Base-by-base conservation (phyloP, 1,139 yeast genomes). In the Blastobotrys ciferrii region DNA sequence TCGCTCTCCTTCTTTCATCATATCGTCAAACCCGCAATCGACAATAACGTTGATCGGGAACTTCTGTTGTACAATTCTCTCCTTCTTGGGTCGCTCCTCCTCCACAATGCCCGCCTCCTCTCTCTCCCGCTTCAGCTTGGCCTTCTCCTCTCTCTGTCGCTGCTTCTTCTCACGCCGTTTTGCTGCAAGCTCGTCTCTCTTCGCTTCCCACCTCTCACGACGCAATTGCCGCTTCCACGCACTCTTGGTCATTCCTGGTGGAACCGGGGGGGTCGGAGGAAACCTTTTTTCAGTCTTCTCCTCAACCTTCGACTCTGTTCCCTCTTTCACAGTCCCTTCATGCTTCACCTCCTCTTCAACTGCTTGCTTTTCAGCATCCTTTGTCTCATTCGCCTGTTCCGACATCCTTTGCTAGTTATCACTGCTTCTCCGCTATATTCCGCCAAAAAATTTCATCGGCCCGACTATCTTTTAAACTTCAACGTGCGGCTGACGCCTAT, bases 1-100 rank as follows among this genome's bases (percentile, higher is more conserved):
- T 42, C 86, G 78, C 62, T 92, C 98, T 49, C 61, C 64, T 75
- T 81, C 85, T 45, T 76, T 80, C 98, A 92, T 92, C 60, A 86
- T 67, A 39, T 87, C 89, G 62, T 92, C 98, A 65, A 92, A 92
- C 19, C 77, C 87, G 68, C 98, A 92, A 67, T 92, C 98, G 56
- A 92, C 65, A 15, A 89, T 70, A 32, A 91, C 75, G 12, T 45
- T 50, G 14, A 60, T 48, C 13, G 53, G 53, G 13, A 44, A 41
- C 38, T 52, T 40, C 3, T 43, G 35, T 41, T 52, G 59, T 17
- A 49, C 32, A 33, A 18, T 45, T 17, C 32, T 49, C 40, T 18
- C 15, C 23, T 37, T 43, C 30, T 39, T 23, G 25, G 43, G 42
- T n/a, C n/a, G n/a, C 9, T 39, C 48, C 4, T 15, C 36, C 7